Conservation (phyloP, 2,329 filamentous ascomycete genomes). For the Penicillium sp. region DNA sequence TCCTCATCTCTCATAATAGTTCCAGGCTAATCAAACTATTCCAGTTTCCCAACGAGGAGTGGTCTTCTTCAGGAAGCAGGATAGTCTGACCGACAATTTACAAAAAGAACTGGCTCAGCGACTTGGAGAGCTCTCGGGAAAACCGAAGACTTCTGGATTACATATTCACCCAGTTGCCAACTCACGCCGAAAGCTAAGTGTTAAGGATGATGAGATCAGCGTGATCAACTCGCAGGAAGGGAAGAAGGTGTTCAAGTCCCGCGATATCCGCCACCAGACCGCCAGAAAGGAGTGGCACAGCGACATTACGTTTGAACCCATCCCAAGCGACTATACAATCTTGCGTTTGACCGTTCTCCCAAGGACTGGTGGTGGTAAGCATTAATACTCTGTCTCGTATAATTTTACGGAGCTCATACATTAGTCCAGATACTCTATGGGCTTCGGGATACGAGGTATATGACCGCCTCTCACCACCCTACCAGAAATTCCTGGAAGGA, state of each 20-base stretch:
- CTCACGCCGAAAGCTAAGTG: slow-evolving; percentile 51
- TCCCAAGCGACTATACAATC: slow-evolving; percentile 53
- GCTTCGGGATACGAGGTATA: slow-evolving; percentile 70
- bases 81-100: slow-evolving; percentile 52
- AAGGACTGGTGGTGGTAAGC: slow-evolving; percentile 44
- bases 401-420: neutral
- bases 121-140: slow-evolving; percentile 52
- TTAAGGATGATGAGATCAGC: slow-evolving; percentile 54
- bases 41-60: slow-evolving; percentile 58
- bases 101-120: slow-evolving; percentile 58
- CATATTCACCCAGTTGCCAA: slow-evolving; percentile 56
- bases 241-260: slow-evolving; percentile 45
- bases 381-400: neutral
- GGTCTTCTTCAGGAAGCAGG: slow-evolving; percentile 58
- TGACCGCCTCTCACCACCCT: slow-evolving; percentile 62
- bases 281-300: slow-evolving; percentile 51
- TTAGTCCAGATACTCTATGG: slow-evolving; percentile 63
- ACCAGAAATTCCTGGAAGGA: slow-evolving; percentile 62
- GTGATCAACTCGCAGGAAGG: slow-evolving; percentile 51
- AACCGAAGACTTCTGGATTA: slow-evolving; percentile 50
- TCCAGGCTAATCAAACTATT: neutral
- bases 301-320: slow-evolving; percentile 54
- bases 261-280: slow-evolving; percentile 34
- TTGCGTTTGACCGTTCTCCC: slow-evolving; percentile 50
- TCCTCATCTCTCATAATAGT: neutral